These are phyloP conservation scores for Aspergillus hortae DNA, from an alignment of 2,329 filamentous ascomycete species.

Conservation along the genomic window DNA sequence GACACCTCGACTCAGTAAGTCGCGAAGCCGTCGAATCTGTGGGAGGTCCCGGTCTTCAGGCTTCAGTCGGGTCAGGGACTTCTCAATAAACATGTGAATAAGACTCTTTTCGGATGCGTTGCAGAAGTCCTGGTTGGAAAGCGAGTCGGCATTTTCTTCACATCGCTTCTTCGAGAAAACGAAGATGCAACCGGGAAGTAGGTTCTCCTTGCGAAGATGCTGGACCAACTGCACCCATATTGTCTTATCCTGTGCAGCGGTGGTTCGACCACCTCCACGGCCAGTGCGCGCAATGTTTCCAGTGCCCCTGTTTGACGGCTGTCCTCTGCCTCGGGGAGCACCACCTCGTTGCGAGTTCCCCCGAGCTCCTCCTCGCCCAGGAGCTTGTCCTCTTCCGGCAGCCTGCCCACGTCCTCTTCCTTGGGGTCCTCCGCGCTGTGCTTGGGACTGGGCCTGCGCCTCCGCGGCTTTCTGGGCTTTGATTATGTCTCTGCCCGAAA, in stretches of 20 bases:
- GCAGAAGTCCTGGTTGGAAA: slow-evolving; percentile 93
- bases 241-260: slow-evolving; percentile 90
- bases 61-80: slow-evolving; percentile 85
- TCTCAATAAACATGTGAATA: slow-evolving; percentile 96
- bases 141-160: slow-evolving; percentile 92
- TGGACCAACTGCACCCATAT: slow-evolving; percentile 96
- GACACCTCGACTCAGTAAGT: slow-evolving; percentile 81
- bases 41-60: slow-evolving; percentile 86
- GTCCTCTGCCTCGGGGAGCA: slow-evolving; percentile 53
- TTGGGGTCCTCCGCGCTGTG: slow-evolving; percentile 52
- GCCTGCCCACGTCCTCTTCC: slow-evolving; percentile 53
- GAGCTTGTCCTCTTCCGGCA: slow-evolving; percentile 42
- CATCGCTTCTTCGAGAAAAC: slow-evolving; percentile 98
- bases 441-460: slow-evolving; percentile 50
- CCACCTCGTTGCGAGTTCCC: slow-evolving; percentile 43
- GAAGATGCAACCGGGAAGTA: slow-evolving; percentile 93
- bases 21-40: slow-evolving; percentile 83
- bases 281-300: slow-evolving; percentile 91
- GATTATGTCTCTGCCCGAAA: slow-evolving; percentile 77
- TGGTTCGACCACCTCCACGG: slow-evolving; percentile 78
- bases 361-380: slow-evolving; percentile 36
- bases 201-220: slow-evolving; percentile 77
- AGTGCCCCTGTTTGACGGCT: slow-evolving; percentile 55
- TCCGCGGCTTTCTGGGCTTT: slow-evolving; percentile 54
- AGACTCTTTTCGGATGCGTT: slow-evolving; percentile 92